Evolutionary conservation across 306 rosid species (phyloP), one percentile per base, ranked within the genome.

Genomic region (Lupinus albus): DNA sequence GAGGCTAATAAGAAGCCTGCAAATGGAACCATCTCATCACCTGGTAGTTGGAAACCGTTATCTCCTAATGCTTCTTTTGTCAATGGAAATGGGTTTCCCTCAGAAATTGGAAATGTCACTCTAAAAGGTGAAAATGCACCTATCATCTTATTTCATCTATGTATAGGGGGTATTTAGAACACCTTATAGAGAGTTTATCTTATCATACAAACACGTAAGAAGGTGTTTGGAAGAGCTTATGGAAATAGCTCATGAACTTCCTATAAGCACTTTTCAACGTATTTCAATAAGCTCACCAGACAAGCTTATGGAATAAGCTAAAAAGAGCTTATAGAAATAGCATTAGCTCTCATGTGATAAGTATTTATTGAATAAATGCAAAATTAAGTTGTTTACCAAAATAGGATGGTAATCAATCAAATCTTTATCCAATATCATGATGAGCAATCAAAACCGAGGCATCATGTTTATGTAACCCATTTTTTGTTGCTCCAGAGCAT

Each of bases 401-500:
- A 5, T 8, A 5, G 6, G 38, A 33, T 33, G 38, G 1, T 65
- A 47, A 35, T 56, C 63, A 52, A 13, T 68, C 54, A 73, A 60
- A 51, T 55, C n/a, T 33, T 58, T 63, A 13, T 51, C 18, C 11
- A 51, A 36, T 70, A 55, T 70, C 71, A 38, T 12, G 59, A 20
- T 49, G 67, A 56, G 60, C 44, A 68, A 62, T 17, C 63, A 65
- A 36, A 56, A 67, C 76, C 57, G 15, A 52, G 56, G 64, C 15
- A 68, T 33, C 58, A 76, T 28, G 52, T 80, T 74, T 38, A 25
- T 55, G 28, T 73, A 49, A 67, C 55, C 66, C 62, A 33, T 73
- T 68, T 72, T 72, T 70, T 82, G 63, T 79, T 82, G 73, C 51
- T 81, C 71, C 88, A 93, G 99, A 86, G 55, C 42, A 78, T 70